These are phyloP conservation scores for Aspergillus pseudoviridinutans DNA, from an alignment of 2,329 filamentous ascomycete genomes.

Conservation along the genomic window DNA sequence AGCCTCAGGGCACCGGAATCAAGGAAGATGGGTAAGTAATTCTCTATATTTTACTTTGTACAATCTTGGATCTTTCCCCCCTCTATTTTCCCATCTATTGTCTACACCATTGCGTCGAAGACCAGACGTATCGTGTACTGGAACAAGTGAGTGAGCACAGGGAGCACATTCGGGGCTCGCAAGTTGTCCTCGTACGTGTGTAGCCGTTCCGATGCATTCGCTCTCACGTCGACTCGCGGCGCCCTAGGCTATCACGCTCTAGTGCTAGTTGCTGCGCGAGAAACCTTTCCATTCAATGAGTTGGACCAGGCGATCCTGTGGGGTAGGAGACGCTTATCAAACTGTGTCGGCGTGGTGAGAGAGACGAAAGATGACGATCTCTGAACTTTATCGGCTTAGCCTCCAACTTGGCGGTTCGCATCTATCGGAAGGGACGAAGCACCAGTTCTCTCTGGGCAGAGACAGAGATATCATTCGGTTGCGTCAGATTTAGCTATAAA, in stretches of 20 bases:
- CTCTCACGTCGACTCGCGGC: not conserved
- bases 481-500: constrained; percentile 9
- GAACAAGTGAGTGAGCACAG: not conserved
- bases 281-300: constrained; percentile 1
- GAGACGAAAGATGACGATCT: constrained; percentile 6
- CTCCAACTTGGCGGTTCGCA: constrained; percentile 7
- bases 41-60: not conserved
- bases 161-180: not conserved
- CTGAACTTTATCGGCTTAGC: constrained; percentile 9
- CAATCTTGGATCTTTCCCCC: constrained; percentile 13
- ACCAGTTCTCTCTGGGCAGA: constrained; percentile 8
- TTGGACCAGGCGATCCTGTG: constrained; percentile 10
- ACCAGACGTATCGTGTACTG: not conserved
- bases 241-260: constrained; percentile 4
- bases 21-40: constrained; percentile 91
- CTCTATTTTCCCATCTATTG: constrained; percentile 11
- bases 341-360: not conserved
- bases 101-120: not conserved
- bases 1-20: constrained; percentile 49
- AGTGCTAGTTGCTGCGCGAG: constrained; percentile 10
- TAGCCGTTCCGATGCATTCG: not conserved
- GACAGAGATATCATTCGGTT: constrained; percentile 5
- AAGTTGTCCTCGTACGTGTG: not conserved
- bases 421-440: constrained; percentile 10
- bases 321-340: not conserved